phyloP scores from a whole-genome alignment of 2,329 filamentous ascomycete genomes.

The Harringtonia lauricola region DNA sequence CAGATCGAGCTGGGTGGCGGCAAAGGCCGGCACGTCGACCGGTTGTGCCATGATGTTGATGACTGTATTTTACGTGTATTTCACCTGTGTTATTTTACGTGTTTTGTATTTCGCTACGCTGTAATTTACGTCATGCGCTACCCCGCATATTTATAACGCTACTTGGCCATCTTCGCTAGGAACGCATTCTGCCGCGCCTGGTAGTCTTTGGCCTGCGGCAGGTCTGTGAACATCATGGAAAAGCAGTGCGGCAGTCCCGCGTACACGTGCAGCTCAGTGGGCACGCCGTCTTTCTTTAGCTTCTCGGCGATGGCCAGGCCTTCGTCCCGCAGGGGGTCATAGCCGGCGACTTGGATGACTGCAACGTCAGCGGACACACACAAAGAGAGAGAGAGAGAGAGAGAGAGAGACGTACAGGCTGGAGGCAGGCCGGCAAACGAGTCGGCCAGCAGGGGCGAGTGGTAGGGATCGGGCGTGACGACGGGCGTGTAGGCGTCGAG shows the following conservation, averaged over 20 bases:
- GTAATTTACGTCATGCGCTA: too few relatives aligned
- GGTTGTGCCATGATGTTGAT: too few relatives aligned
- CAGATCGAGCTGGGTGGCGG: constrained; percentile 57
- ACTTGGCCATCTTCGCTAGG: constrained; percentile 3
- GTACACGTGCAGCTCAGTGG: constrained; percentile 21
- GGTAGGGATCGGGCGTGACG: constrained; percentile 14
- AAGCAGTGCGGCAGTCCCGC: constrained; percentile 25
- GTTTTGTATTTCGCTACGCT: too few relatives aligned
- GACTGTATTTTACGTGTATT: too few relatives aligned
- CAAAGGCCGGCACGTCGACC: constrained; percentile 58
- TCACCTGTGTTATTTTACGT: too few relatives aligned
- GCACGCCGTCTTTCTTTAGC: constrained; percentile 19
- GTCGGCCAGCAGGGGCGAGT: constrained; percentile 23
- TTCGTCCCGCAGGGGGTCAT: constrained; percentile 26
- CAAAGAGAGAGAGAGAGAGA: constrained; percentile 6
- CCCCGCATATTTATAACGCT: too few relatives aligned
- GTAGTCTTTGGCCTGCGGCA: constrained; percentile 5
- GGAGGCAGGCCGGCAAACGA: constrained; percentile 20
- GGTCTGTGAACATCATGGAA: constrained; percentile 8
- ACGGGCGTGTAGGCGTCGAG: constrained; percentile 20
- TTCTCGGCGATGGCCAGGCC: constrained; percentile 25
- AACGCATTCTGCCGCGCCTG: constrained; percentile 4
- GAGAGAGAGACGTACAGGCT: constrained; percentile 17
- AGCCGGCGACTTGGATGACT: constrained; percentile 25
- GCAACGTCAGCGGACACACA: constrained; percentile 8